A percentile compares a stretch with the other conserved stretches of the same genome.
These are phyloP conservation scores for Talaromyces sp. DNA, from an alignment of 2,329 filamentous ascomycete species.

Conservation along the genomic window DNA sequence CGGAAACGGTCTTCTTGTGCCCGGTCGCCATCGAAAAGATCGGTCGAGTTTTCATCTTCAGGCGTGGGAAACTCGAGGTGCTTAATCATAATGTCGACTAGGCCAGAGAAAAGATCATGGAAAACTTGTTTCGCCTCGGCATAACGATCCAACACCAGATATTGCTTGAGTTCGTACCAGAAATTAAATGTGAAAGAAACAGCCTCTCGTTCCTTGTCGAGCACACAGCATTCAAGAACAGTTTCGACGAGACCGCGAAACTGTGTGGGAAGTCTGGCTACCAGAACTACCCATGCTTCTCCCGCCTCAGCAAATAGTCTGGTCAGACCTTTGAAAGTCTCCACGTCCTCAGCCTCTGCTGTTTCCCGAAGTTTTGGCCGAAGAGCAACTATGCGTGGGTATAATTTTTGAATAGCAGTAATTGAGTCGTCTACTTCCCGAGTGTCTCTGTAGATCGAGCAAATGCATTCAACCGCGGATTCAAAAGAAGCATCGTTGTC, in stretches of 20 bases:
- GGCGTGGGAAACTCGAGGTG: conserved; percentile 83
- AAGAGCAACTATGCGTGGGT: conserved; percentile 73
- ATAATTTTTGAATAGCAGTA: conserved; percentile 73
- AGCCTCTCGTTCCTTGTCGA: conserved; percentile 84
- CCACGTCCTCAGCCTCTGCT: conserved; percentile 75
- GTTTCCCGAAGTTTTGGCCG: conserved; percentile 70
- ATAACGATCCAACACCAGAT: conserved; percentile 85
- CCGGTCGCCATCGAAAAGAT: conserved; percentile 91
- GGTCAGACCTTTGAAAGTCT: conserved; percentile 82
- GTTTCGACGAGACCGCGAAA: conserved; percentile 84
- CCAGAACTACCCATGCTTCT: conserved; percentile 88
- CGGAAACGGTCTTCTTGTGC: conserved; percentile 96
- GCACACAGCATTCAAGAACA: conserved; percentile 83
- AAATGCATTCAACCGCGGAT: conserved; percentile 86
- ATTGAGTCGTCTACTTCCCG: conserved; percentile 88
- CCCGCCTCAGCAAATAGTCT: conserved; percentile 89
- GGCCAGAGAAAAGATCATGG: conserved; percentile 75
- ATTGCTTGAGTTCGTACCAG: conserved; percentile 98
- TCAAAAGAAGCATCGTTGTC: conserved; percentile 74
- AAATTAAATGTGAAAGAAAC: conserved; percentile 93
- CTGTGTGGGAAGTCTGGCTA: conserved; percentile 74
- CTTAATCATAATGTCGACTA: conserved; percentile 88
- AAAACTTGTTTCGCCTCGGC: conserved; percentile 73
- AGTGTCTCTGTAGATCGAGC: conserved; percentile 86
- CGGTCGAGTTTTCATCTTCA: conserved; percentile 65